Conservation (phyloP, 1,284 basidiomycete species). For the Naganishia cerealis region DNA sequence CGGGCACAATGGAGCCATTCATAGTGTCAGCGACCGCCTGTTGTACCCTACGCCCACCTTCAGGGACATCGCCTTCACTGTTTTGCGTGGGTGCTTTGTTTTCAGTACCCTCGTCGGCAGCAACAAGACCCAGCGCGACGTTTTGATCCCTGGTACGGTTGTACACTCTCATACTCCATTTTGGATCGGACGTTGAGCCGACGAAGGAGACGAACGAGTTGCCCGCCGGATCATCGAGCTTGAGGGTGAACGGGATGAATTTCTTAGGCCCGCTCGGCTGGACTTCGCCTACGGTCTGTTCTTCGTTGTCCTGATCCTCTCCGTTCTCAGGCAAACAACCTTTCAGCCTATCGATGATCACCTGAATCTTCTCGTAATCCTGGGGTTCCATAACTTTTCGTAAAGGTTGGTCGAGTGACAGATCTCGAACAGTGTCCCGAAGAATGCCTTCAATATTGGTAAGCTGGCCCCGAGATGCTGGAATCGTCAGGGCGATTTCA, state of each 20-base stretch:
- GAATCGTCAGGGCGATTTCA: conserved; percentile 88
- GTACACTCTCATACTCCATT: conserved; percentile 90
- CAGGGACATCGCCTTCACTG: conserved; percentile 23
- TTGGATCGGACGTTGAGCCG: conserved; percentile 72
- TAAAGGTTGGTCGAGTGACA: conserved; percentile 80
- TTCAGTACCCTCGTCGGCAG: conserved; percentile 42
- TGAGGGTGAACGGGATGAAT: conserved; percentile 76
- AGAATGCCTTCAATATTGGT: conserved; percentile 95
- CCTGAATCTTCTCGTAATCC: conserved; percentile 75
- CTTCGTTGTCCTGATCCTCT: conserved; percentile 56
- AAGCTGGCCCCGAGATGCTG: conserved; percentile 81
- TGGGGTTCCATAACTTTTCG: conserved; percentile 78
- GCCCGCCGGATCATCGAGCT: conserved; percentile 88
- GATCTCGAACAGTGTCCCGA: conserved; percentile 78
- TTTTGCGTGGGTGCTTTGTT: conserved; percentile 29
- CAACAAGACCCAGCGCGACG: conserved; percentile 69
- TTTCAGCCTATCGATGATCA: conserved; percentile 68
- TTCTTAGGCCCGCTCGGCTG: conserved; percentile 51
- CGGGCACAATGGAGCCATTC: conserved; percentile 58
- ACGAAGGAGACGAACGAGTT: conserved; percentile 91
- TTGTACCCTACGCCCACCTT: conserved; percentile 35
- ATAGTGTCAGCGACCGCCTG: conserved; percentile 28
- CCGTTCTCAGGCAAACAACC: conserved; percentile 65
- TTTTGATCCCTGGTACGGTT: conserved; percentile 82
- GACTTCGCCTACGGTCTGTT: conserved; percentile 50